These are phyloP conservation scores for Suhomyces sp. DNA, from an alignment of 805 yeast genomes.

Conservation along the genomic window DNA sequence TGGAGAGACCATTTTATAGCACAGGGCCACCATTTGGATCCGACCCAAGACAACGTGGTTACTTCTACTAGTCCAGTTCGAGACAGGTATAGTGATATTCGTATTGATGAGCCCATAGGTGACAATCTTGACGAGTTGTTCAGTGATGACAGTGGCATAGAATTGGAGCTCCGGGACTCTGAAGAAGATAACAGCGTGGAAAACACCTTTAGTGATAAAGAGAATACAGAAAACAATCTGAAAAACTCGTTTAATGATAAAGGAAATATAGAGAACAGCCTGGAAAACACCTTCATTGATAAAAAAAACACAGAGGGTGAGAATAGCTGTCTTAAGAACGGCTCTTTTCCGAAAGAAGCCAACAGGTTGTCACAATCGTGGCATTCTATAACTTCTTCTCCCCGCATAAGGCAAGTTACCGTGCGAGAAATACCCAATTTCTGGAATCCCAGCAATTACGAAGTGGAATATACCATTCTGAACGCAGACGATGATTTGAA, in stretches of 20 bases:
- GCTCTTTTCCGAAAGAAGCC: too few species aligned
- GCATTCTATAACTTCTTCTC: not conserved
- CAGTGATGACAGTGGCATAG: slow-evolving; percentile 4
- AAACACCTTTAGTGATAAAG: not conserved
- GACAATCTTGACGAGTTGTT: slow-evolving; percentile 3
- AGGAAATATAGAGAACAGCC: not conserved
- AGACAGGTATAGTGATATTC: not conserved
- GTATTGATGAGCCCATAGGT: not conserved
- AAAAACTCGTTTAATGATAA: too few species aligned
- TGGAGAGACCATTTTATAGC: slow-evolving; percentile 29
- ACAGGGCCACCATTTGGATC: slow-evolving; percentile 15
- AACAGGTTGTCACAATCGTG: too few species aligned
- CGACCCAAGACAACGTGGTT: not conserved
- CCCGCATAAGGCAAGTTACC: not conserved
- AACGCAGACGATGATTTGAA: not conserved
- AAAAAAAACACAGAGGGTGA: too few species aligned
- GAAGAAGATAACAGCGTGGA: not conserved
- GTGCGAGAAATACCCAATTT: not conserved
- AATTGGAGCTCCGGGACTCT: not conserved
- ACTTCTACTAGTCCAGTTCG: not conserved
- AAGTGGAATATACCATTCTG: not conserved
- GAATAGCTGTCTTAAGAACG: too few species aligned
- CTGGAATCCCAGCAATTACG: not conserved
- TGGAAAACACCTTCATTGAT: not conserved
- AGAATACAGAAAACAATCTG: not conserved